phyloP scores from a whole-genome alignment of 805 yeast genomes.

The Priceomyces melissophilus region DNA sequence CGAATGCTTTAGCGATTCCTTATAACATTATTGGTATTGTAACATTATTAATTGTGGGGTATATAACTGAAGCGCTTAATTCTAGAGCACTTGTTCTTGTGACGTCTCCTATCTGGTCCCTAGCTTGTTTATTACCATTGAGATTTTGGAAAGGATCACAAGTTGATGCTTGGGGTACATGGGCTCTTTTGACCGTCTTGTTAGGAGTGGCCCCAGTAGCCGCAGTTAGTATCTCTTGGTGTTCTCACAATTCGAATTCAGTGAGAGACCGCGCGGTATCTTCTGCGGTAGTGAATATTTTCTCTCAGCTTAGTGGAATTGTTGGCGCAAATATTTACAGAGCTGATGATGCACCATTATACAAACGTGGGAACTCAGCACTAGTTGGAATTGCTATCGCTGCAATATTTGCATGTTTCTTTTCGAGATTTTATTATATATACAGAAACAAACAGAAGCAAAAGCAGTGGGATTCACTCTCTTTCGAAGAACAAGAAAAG shows the following conservation, averaged over 20 bases:
- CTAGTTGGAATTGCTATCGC: conserved; percentile 36
- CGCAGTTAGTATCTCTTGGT: conserved; percentile 57
- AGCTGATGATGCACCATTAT: conserved; percentile 54
- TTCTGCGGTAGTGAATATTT: conserved; percentile 63
- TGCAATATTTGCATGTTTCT: conserved; percentile 22
- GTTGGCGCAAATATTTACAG: conserved; percentile 56
- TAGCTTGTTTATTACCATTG: conserved; percentile 18
- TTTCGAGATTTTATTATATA: conserved; percentile 35
- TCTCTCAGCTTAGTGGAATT: conserved; percentile 56
- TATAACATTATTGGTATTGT: conserved; percentile 26
- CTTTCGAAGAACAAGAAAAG: conserved; percentile 45
- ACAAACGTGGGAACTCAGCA: conserved; percentile 53
- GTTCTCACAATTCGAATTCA: conserved; percentile 58
- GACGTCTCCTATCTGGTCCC: conserved; percentile 17
- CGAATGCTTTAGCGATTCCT: conserved; percentile 53
- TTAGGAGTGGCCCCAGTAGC: conserved; percentile 49
- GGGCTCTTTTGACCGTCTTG: conserved; percentile 32
- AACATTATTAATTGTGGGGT: conserved; percentile 19
- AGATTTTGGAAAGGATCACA: conserved; percentile 42
- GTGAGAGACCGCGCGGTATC: conserved; percentile 62
- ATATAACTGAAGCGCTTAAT: conserved; percentile 21
- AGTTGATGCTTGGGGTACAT: conserved; percentile 40
- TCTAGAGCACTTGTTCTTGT: conserved; percentile 15
- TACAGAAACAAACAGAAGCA: conserved; percentile 44
- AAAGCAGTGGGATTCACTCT: conserved; percentile 47